Percentiles rank a stretch among this genome's conserved stretches.
Conservation (phyloP, 805 yeast genomes). For the Grigorovia yakushimaensis region DNA sequence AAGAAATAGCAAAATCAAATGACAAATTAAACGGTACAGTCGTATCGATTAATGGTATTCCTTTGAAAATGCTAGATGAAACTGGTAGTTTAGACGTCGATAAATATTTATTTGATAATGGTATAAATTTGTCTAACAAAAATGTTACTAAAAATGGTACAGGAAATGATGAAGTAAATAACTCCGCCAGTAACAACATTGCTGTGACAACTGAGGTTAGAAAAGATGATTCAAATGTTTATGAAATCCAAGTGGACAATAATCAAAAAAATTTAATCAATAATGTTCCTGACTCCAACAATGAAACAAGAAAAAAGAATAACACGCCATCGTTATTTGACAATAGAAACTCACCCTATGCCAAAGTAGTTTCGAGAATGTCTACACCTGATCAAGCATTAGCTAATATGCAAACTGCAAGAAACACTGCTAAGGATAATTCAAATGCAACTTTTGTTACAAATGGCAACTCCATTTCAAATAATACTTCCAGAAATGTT, state of each 20-base stretch:
- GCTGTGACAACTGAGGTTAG: background rate
- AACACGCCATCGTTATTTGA: background rate
- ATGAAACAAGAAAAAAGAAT: background rate
- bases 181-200: background rate
- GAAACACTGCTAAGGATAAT: background rate
- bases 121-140: background rate
- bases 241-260: background rate
- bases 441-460: background rate
- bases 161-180: background rate
- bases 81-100: constrained; percentile 53
- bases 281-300: background rate
- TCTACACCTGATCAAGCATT: background rate
- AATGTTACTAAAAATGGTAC: background rate
- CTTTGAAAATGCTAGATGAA: constrained; percentile 63
- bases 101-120: background rate
- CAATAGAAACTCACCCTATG: background rate
- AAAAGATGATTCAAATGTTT: background rate
- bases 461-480: background rate
- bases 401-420: background rate
- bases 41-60: constrained; percentile 58
- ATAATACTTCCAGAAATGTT: background rate
- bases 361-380: background rate
- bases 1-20: constrained; percentile 18
- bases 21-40: constrained; percentile 23
- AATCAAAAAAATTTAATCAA: background rate